Percentiles rank a stretch among this genome's conserved stretches.
phyloP scores from a whole-genome alignment of 129 eudicot genomes.

The Escallonia herrerae region DNA sequence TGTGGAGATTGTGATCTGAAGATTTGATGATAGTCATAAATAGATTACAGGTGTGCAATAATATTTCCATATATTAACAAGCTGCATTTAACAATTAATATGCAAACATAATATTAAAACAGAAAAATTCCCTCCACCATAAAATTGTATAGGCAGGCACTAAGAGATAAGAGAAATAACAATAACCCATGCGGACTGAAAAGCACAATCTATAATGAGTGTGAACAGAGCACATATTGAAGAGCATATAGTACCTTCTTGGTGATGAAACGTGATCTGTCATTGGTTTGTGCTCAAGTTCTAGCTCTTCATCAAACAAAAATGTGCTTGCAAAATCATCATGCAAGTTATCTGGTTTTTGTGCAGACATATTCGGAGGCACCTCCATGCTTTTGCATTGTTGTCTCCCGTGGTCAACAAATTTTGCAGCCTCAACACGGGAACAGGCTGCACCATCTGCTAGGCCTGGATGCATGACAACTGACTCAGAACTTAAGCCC shows the following conservation, averaged over 20 bases:
- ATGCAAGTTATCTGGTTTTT: constrained; percentile 34
- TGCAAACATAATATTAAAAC: no score
- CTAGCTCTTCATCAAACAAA: constrained; percentile 94
- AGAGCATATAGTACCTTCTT: constrained; percentile 36
- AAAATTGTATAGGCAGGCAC: no score
- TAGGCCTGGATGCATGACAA: not conserved
- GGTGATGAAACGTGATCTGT: constrained; percentile 29
- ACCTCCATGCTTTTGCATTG: constrained; percentile 10
- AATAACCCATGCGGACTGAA: no score
- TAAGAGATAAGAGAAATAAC: no score
- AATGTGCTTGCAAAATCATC: constrained; percentile 76
- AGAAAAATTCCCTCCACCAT: no score
- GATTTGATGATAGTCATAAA: no score
- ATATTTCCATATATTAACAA: no score
- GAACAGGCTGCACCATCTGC: constrained; percentile 2
- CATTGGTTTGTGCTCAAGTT: constrained; percentile 44
- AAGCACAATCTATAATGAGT: not conserved
- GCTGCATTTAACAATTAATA: no score
- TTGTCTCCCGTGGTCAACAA: constrained; percentile 5
- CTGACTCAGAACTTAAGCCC: constrained; percentile 10
- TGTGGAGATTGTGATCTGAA: no score
- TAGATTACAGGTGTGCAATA: no score
- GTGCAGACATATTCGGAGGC: constrained; percentile 17
- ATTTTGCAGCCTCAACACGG: constrained; percentile 4
- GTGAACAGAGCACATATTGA: not conserved